Base-by-base conservation (phyloP, 305 asterid genomes). In the Fraxinus nigra region DNA sequence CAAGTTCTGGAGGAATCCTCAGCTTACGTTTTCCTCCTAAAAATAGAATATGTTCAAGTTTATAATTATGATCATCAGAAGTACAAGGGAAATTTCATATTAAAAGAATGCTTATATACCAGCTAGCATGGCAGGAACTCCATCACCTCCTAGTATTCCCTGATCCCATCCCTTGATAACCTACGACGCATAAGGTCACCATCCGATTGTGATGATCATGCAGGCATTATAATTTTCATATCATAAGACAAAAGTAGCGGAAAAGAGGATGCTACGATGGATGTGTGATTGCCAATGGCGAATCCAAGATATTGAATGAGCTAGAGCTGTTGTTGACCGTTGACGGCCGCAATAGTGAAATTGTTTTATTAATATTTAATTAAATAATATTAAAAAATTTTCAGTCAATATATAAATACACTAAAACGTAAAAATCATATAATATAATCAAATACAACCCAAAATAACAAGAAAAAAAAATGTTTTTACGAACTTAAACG, bases 161-260 rank as follows among this genome's bases (percentile, higher is more conserved):
- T 86, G 87, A 90, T 95, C 98, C 98, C 98, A 95, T 79, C 98
- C 98, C 89, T 89, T 92, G 82, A 95, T 95, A 78, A 93, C 98
- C 97, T 93, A 79, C 75, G 79, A 65, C 7, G n/a, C 69, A 79
- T 37, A 46, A 40, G 18, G 80, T 26, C 61, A 81, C 0, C 4
- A 22, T 48, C 28, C 4, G 32, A 37, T 69, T 7, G 38, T n/a
- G 82, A 48, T n/a, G 16, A 40, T 3, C 69, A 56, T 35, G 46
- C 24, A 40, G 16, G 10, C 28, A 56, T 56, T n/a, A 4, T 10
- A 20, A 32, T 30, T 61, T 26, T 43, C 28, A 24, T 8, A 11
- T 14, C 1, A 48, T 10, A 75, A 37, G 14, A 37, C 4, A 5
- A 75, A 38, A 3, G 16, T n/a, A 51, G 59, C 0, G 20, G 67